A percentile compares a stretch with the other conserved stretches of the same genome.
Conservation (phyloP, 768 basidiomycete species). For the Suillus clintonianus region DNA sequence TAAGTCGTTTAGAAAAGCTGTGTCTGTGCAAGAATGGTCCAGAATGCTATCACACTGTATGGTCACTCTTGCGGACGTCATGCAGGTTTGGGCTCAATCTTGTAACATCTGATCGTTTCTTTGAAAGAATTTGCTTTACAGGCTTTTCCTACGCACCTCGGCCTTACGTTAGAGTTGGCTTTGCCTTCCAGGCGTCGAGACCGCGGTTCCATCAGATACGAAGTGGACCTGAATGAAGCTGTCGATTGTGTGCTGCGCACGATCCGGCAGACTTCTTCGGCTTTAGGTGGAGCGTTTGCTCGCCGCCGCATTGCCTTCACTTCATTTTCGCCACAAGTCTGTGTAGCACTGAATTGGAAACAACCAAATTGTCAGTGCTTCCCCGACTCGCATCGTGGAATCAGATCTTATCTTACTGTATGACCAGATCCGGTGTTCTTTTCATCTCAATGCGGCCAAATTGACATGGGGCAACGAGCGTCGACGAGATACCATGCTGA, state of each 20-base stretch:
- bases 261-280: conserved; percentile 69
- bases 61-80: conserved; percentile 71
- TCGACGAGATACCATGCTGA: conserved; percentile 41
- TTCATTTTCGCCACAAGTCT: conserved; percentile 88
- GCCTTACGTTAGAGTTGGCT: conserved; percentile 82
- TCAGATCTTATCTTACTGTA: conserved; percentile 4
- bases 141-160: conserved; percentile 62
- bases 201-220: conserved; percentile 48
- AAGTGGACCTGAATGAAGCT: conserved; percentile 74
- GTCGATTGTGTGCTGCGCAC: conserved; percentile 84
- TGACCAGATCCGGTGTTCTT: conserved; percentile 91
- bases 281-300: conserved; percentile 48
- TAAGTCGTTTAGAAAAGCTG: conserved; percentile 31
- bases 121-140: conserved; percentile 29
- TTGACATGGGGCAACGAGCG: conserved; percentile 37
- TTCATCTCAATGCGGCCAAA: conserved; percentile 82
- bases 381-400: background rate
- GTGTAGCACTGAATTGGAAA: conserved; percentile 95
- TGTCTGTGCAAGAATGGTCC: conserved; percentile 46
- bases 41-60: conserved; percentile 52
- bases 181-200: conserved; percentile 57
- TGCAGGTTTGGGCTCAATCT: conserved; percentile 55
- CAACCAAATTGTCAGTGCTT: conserved; percentile 90
- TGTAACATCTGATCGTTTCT: conserved; percentile 8
- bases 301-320: conserved; percentile 88